Base-by-base conservation (phyloP, 108 stramenopile genomes). In the Aurantiochytrium sp. region DNA sequence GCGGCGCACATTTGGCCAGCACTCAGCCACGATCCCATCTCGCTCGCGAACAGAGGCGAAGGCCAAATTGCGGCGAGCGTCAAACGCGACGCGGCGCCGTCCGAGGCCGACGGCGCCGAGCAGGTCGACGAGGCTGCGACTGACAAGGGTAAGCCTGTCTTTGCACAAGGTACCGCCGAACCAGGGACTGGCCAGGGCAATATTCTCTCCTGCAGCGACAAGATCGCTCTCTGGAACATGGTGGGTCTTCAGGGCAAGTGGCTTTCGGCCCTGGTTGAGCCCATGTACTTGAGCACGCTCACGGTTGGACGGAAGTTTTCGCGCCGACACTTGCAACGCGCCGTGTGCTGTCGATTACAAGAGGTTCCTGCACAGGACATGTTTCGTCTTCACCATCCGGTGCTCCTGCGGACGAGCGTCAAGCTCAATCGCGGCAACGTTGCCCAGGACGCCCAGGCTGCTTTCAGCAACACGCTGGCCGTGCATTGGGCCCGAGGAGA, bases 201-300 rank as follows among this genome's bases (percentile, higher is more conserved):
- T 24, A 81, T 81, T 34, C 45, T 87, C 10, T 69, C 68, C 4
- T 87, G 87, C 68, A 87, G 87, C 68, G 87, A 87, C 68, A 87
- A 87, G 39, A 87, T 87, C 12, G 87, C 87, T 10, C 15, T 87
- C 6, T 87, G 87, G 87, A 87, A 87, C 50, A 12, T 52, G 1
- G 30, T 65, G 6, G 87, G 87, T 8, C 24, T 87, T 15, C 87
- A 87, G 39, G 34, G 87, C 15, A 37, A 27, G 12, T 32, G 41
- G 30, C 68, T 87, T 17, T 10, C 21, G 0, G n/a, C 21, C 21
- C 6, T 68, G 8, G 65, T 87, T 1, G 52, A 48, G 45, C 68
- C 87, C 4, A 10, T 86, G 5, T 86, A 86, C n/a, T 24, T 86
- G 52, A n/a, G 53, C 0, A 54, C 85, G 6, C 15, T 86, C 17